Evolutionary conservation across 352 stramenopile species (phyloP), one percentile per base, ranked within the genome.

Genomic region (Pythium utonaiense): DNA sequence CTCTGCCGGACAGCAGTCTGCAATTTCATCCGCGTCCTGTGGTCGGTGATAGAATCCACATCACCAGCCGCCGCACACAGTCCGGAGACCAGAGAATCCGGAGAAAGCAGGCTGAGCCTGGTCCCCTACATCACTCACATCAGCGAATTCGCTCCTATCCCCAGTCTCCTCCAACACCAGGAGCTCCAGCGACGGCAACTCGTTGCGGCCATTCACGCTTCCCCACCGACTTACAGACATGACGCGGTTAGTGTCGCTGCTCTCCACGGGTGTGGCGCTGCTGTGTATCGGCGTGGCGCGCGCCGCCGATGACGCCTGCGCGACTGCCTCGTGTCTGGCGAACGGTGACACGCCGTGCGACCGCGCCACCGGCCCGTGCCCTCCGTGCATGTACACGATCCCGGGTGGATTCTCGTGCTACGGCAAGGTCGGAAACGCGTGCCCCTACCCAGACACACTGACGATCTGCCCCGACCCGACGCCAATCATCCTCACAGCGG

Each of bases 321-420:
- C 64, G 27, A 74, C 62, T 1, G 67, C 73, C 14, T 78, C 61
- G 19, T 91, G 82, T 72, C 53, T 89, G 28, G 73, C 74, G 6
- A 74, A 88, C 25, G 82, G 82, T n/a, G 70, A 74, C 14, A 80
- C 67, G 30, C 60, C 73, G 38, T 91, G 82, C 57, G 68, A 77
- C 30, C 73, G 80, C 30, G 38, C 62, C 19, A 77, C 62, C 4
- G 63, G 40, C 27, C 58, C 28, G 10, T 92, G 83, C 45, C 83
- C 83, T 8, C 70, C 77, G 3, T 92, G 83, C 45, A 71, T 92
- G 64, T 92, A 92, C 63, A 60, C 64, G 19, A 78, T 89, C 33
- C 69, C 71, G 2, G 75, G 78, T 21, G 80, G 78, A 53, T 88
- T 74, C 62, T 90, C 80, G 19, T 92, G 83, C 75, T 92, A 90